Evolutionary conservation across 2,329 filamentous ascomycete species (phyloP).

Genomic region (Epichloe elymi): DNA sequence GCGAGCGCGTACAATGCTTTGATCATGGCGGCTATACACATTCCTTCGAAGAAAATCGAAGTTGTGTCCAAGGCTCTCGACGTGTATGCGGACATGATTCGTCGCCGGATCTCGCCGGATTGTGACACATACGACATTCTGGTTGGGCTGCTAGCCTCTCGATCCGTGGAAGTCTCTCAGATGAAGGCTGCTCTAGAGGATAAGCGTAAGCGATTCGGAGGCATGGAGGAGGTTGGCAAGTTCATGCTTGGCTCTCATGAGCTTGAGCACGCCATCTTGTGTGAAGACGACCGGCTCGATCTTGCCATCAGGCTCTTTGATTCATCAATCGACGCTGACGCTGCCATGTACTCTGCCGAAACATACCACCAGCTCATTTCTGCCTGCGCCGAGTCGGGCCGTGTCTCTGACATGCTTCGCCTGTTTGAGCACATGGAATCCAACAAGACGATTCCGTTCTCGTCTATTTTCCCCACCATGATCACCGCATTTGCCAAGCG

Average conservation of each 20-base stretch:
- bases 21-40: conserved; percentile 68
- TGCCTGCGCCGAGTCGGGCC: conserved; percentile 72
- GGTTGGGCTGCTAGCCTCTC: conserved; percentile 66
- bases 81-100: conserved; percentile 93
- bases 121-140: conserved; percentile 79
- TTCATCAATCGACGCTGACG: conserved; percentile 51
- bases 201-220: conserved; percentile 72
- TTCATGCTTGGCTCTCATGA: conserved; percentile 86
- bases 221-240: conserved; percentile 68
- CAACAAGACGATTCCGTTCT: conserved; percentile 58
- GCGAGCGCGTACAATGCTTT: conserved; percentile 86
- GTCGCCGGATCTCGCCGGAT: conserved; percentile 68
- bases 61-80: conserved; percentile 84
- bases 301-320: conserved; percentile 80
- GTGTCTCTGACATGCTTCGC: conserved; percentile 76
- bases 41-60: conserved; percentile 67
- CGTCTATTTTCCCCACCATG: conserved; percentile 81
- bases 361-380: conserved; percentile 78
- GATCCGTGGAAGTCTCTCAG: conserved; percentile 64
- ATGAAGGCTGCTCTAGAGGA: conserved; percentile 64
- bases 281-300: conserved; percentile 75
- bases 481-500: conserved; percentile 80
- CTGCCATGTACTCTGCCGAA: conserved; percentile 59
- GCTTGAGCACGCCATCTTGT: conserved; percentile 72
- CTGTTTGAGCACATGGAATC: conserved; percentile 87